phyloP scores from a whole-genome alignment of 176 grass and related monocot species.

The Aegilops tauschii region DNA sequence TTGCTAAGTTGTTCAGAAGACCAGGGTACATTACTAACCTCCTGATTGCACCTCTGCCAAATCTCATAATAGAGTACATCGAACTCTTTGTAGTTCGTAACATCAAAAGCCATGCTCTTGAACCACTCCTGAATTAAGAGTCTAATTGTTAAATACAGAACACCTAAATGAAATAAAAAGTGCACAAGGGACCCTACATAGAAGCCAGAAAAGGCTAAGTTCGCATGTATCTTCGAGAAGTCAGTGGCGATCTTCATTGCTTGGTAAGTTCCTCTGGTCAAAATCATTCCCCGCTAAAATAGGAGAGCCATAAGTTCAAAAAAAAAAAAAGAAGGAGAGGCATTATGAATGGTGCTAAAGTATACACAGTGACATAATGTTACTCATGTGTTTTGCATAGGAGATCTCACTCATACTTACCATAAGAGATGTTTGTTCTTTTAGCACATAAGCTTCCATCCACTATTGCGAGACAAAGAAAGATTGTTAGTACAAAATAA shows the following conservation, averaged over 20 bases:
- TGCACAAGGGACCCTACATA: neutral
- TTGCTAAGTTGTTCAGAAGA: neutral
- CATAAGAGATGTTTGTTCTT: neutral
- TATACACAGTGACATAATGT: too few species aligned
- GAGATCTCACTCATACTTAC: neutral
- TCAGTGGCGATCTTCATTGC: neutral
- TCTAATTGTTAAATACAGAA: neutral
- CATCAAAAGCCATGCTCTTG: neutral
- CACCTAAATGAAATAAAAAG: neutral
- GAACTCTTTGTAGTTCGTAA: neutral
- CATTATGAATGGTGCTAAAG: neutral
- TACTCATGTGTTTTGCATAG: neutral
- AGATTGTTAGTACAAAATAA: too few species aligned
- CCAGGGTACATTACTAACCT: slow-evolving; percentile 12
- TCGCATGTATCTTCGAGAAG: neutral
- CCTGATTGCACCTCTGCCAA: neutral
- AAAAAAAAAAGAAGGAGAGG: neutral
- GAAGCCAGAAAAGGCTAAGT: neutral
- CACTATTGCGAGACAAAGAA: neutral
- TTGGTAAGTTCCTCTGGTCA: neutral
- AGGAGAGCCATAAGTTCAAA: neutral
- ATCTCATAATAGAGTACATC: neutral
- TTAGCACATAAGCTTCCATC: slow-evolving; percentile 10
- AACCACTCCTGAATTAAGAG: neutral
- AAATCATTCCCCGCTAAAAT: neutral